Conservation (phyloP, 805 yeast species). For the Jamesozyma jinghongensis region DNA sequence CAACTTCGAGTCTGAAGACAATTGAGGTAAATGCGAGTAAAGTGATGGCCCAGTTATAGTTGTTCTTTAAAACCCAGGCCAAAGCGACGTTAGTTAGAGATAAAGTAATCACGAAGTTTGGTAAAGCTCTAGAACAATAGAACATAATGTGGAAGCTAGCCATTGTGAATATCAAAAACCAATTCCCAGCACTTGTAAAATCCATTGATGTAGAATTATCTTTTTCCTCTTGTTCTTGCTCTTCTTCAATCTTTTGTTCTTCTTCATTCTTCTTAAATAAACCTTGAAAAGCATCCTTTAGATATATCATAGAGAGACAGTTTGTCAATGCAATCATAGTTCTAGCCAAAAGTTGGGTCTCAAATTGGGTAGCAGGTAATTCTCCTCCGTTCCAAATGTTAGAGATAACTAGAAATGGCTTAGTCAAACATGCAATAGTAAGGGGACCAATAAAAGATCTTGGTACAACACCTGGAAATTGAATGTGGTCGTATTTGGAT, state of each 20-base stretch:
- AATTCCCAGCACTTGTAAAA: conserved; percentile 34
- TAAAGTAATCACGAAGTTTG: conserved; percentile 71
- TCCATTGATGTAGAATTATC: not conserved
- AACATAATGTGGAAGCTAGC: conserved; percentile 73
- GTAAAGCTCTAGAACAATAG: conserved; percentile 77
- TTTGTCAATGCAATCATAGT: conserved; percentile 55
- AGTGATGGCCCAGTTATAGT: conserved; percentile 39
- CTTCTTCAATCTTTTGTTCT: conserved; percentile 10
- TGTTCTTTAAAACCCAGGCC: conserved; percentile 42
- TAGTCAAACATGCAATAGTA: conserved; percentile 39
- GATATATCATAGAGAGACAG: conserved; percentile 40
- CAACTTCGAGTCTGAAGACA: conserved; percentile 65
- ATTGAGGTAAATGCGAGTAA: conserved; percentile 54
- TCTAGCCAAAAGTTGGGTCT: conserved; percentile 48
- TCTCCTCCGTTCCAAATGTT: conserved; percentile 5
- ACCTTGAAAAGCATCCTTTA: conserved; percentile 37
- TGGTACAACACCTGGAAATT: conserved; percentile 86
- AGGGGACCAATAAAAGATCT: conserved; percentile 72
- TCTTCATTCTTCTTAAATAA: conserved; percentile 12
- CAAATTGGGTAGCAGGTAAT: conserved; percentile 34
- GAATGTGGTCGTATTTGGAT: conserved; percentile 55
- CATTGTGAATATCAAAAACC: conserved; percentile 51
- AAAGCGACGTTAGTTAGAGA: conserved; percentile 59
- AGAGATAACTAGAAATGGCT: conserved; percentile 28
- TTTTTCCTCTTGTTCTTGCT: conserved; percentile 8